Evolutionary conservation across 768 basidiomycete genomes (phyloP).

Genomic region (Russula abietina): DNA sequence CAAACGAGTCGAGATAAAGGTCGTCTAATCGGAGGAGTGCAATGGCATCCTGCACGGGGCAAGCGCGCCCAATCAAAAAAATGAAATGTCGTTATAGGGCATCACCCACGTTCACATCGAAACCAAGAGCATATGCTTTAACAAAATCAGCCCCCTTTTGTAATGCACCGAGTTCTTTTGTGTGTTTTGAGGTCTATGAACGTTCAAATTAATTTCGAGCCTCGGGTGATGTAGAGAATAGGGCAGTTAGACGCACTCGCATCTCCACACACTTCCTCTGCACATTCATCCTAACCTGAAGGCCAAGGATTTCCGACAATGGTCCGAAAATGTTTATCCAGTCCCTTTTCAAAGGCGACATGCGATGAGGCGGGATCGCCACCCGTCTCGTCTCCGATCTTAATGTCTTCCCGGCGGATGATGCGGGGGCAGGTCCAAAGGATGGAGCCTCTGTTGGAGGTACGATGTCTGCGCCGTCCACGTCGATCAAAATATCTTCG

Average conservation of each 20-base stretch:
- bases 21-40: conserved; percentile 94
- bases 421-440: conserved; percentile 62
- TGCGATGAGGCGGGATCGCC: conserved; percentile 91
- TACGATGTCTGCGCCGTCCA: conserved; percentile 38
- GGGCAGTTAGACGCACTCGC: conserved; percentile 64
- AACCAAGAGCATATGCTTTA: conserved; percentile 90
- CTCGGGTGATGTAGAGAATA: background rate
- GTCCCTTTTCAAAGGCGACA: conserved; percentile 95
- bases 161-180: conserved; percentile 85
- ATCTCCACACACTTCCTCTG: conserved; percentile 86
- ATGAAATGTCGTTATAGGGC: background rate
- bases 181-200: conserved; percentile 84
- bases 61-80: conserved; percentile 2
- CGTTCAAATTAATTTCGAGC: background rate
- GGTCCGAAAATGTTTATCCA: conserved; percentile 96
- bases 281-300: conserved; percentile 98
- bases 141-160: conserved; percentile 98
- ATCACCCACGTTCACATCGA: conserved; percentile 78
- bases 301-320: conserved; percentile 85
- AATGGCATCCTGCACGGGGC: conserved; percentile 69
- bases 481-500: conserved; percentile 59
- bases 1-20: conserved; percentile 95
- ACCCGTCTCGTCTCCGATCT: conserved; percentile 87
- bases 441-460: conserved; percentile 51
- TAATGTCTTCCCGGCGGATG: conserved; percentile 42